Conservation (phyloP, 2,329 filamentous ascomycete species). For the Didymella pinodella region DNA sequence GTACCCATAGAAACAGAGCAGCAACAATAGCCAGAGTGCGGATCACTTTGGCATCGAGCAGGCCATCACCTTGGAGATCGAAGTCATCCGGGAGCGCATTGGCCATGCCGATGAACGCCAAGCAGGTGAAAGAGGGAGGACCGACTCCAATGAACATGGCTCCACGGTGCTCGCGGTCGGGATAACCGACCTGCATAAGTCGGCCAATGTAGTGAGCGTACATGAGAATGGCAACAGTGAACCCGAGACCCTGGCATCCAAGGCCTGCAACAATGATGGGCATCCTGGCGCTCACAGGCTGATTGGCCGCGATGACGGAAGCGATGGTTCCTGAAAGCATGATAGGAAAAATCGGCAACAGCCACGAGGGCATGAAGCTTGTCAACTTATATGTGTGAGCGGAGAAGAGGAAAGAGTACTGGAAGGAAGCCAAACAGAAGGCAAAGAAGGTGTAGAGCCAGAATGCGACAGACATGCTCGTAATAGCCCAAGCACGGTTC, state of each 20-base stretch:
- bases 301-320: constrained; percentile 68
- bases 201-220: constrained; percentile 76
- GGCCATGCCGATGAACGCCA: constrained; percentile 74
- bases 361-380: constrained; percentile 77
- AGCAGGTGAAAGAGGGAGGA: constrained; percentile 73
- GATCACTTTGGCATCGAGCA: constrained; percentile 55
- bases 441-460: constrained; percentile 55
- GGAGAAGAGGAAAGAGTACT: constrained; percentile 72
- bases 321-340: constrained; percentile 78
- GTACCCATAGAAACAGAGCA: constrained; percentile 69
- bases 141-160: constrained; percentile 81
- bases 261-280: constrained; percentile 72
- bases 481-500: constrained; percentile 53
- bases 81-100: constrained; percentile 59
- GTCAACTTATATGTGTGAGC: constrained; percentile 66
- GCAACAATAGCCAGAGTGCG: constrained; percentile 57
- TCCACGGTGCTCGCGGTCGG: constrained; percentile 69
- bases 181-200: constrained; percentile 73
- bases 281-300: constrained; percentile 64
- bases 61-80: constrained; percentile 57
- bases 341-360: constrained; percentile 76
- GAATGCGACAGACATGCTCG: constrained; percentile 52
- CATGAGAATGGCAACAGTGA: constrained; percentile 74
- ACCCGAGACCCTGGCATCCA: constrained; percentile 74
- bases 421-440: constrained; percentile 52